phyloP scores from a whole-genome alignment of 108 stramenopile species.

The Nannochloropsis salina region DNA sequence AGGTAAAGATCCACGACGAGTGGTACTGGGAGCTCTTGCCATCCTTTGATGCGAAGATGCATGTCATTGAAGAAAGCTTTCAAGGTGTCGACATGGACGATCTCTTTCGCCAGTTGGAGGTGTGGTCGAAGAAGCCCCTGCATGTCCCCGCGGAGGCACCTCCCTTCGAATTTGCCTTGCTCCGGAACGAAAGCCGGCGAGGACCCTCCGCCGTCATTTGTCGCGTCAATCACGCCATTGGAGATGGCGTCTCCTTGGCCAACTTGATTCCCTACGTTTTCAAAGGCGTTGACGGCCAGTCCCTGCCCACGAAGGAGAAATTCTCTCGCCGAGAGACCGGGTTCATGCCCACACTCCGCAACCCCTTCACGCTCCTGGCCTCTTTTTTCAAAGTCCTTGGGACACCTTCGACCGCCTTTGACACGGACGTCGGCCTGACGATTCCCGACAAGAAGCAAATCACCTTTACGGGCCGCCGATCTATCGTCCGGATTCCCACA shows the following conservation, averaged over 20 bases:
- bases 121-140: background rate
- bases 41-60: background rate
- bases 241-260: slow-evolving; percentile 48
- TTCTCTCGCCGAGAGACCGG: slow-evolving; percentile 17
- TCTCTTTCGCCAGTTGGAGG: background rate
- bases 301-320: slow-evolving; percentile 15
- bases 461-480: slow-evolving; percentile 27
- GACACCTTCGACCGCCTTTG: background rate
- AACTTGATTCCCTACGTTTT: slow-evolving; percentile 29
- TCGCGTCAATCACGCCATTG: slow-evolving; percentile 45
- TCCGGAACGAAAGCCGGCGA: background rate
- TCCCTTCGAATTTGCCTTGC: background rate
- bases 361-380: background rate
- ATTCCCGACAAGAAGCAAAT: slow-evolving; percentile 1
- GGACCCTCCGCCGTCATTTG: slow-evolving; percentile 28
- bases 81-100: background rate
- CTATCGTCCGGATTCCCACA: slow-evolving; percentile 38
- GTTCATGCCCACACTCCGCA: background rate
- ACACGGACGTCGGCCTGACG: slow-evolving; percentile 27
- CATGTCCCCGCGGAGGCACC: background rate
- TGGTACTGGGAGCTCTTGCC: background rate
- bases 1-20: background rate
- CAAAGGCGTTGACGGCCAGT: slow-evolving; percentile 27
- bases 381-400: slow-evolving; percentile 22
- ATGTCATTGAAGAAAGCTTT: background rate